A percentile compares a stretch with the other conserved stretches of the same genome.
Evolutionary conservation across 176 grass and related monocot species (phyloP).

Genomic region (Paspalum notatum): DNA sequence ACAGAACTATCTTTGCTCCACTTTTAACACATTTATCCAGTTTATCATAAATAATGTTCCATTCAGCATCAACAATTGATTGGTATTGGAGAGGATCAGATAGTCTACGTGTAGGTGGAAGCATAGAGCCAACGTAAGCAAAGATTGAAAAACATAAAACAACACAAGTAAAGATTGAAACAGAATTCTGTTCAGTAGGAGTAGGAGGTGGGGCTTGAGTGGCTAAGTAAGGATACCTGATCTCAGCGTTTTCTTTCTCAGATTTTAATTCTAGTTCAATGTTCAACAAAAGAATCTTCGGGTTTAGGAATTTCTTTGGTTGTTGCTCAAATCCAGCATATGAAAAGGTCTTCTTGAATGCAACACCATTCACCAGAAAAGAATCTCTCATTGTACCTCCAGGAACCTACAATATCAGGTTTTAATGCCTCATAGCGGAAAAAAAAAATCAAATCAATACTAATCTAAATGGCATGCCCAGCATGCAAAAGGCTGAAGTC

Average conservation of each 20-base stretch:
- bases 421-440: neutral
- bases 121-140: neutral
- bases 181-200: neutral
- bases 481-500: neutral
- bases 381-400: conserved; percentile 95
- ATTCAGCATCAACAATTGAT: conserved; percentile 99
- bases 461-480: neutral
- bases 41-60: conserved; percentile 99
- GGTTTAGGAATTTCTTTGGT: conserved; percentile 90
- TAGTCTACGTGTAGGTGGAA: conserved; percentile 46
- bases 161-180: conserved; percentile 21
- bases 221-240: conserved; percentile 52
- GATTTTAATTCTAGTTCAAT: conserved; percentile 96
- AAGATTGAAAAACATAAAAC: neutral
- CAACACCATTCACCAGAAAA: conserved; percentile 94
- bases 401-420: conserved; percentile 63
- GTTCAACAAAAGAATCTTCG: conserved; percentile 91
- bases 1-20: conserved; percentile 88
- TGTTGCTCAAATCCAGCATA: conserved; percentile 98
- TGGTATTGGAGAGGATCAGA: conserved; percentile 96
- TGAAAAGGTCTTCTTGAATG: conserved; percentile 96
- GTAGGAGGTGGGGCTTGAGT: neutral
- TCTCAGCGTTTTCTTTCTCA: conserved; percentile 99
- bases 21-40: conserved; percentile 97
- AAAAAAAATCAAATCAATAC: conserved; percentile 21